Conservation (phyloP, 2,329 filamentous ascomycete genomes). For the Fusarium scirpi region DNA sequence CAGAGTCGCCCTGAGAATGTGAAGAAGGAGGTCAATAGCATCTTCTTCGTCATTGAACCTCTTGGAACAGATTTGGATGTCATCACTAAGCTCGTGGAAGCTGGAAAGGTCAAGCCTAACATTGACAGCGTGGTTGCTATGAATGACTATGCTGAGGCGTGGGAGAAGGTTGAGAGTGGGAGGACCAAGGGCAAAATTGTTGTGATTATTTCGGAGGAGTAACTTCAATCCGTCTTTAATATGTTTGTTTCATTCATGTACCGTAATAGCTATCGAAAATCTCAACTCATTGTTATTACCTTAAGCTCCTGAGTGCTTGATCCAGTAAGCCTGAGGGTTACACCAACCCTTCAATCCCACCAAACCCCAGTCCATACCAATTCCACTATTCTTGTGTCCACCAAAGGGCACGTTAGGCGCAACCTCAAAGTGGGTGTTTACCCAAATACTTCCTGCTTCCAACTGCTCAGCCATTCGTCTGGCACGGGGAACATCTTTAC, state of each 20-base stretch:
- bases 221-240: neutral
- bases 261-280: neutral
- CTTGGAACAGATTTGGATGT: constrained; percentile 24
- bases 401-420: constrained; percentile 58
- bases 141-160: constrained; percentile 21
- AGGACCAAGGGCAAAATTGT: constrained; percentile 30
- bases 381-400: constrained; percentile 64
- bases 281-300: neutral
- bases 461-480: constrained; percentile 64
- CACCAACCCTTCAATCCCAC: constrained; percentile 35
- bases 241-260: neutral
- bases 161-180: constrained; percentile 36
- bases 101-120: constrained; percentile 25
- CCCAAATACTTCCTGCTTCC: constrained; percentile 70
- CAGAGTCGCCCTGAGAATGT: constrained; percentile 22
- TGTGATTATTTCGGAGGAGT: neutral
- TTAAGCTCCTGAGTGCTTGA: neutral
- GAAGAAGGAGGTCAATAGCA: constrained; percentile 1
- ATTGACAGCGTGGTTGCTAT: constrained; percentile 33
- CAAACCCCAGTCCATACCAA: constrained; percentile 60
- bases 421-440: constrained; percentile 64
- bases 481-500: constrained; percentile 62
- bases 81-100: constrained; percentile 27
- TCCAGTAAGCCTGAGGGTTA: constrained; percentile 12
- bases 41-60: constrained; percentile 34